Conservation (phyloP, 192 early-diverging fungal genomes). For the Backusella tuberculispora region DNA sequence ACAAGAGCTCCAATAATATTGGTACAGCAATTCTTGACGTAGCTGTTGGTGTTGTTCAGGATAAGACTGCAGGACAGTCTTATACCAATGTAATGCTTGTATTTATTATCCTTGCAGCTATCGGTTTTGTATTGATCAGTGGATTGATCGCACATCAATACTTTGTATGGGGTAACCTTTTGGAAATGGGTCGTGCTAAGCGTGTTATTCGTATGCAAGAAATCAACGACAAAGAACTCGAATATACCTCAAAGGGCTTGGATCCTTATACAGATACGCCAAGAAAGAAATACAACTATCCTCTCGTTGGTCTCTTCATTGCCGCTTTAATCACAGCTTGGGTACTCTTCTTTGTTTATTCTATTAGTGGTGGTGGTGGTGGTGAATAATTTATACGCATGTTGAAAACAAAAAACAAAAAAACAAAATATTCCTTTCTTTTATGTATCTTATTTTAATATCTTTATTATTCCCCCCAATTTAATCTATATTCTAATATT, state of each 20-base stretch:
- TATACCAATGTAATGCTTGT: constrained; percentile 39
- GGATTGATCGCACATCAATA: constrained; percentile 17
- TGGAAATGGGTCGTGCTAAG: constrained; percentile 24
- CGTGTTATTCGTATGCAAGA: constrained; percentile 37
- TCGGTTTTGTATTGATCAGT: constrained; percentile 35
- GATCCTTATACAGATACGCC: constrained; percentile 29
- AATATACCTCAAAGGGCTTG: constrained; percentile 31
- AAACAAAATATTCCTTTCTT: background rate
- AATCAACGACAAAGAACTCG: constrained; percentile 35
- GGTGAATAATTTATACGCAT: background rate
- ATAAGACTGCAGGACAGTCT: constrained; percentile 37
- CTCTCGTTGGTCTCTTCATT: constrained; percentile 26
- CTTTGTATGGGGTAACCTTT: constrained; percentile 20
- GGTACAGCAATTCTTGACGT: constrained; percentile 69
- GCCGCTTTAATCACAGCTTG: constrained; percentile 26
- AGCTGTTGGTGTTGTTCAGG: constrained; percentile 63
- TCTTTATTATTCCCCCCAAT: background rate
- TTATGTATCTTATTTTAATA: background rate
- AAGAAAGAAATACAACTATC: constrained; percentile 16
- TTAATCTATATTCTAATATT: background rate
- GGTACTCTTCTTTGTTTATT: constrained; percentile 41
- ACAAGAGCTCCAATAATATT: constrained; percentile 65
- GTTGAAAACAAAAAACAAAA: background rate
- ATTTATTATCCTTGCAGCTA: constrained; percentile 29
- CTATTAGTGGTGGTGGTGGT: constrained; percentile 9